Evolutionary conservation across 2,329 filamentous ascomycete species (phyloP), one percentile per base, ranked within the genome.

Genomic region (Periconia sp.): DNA sequence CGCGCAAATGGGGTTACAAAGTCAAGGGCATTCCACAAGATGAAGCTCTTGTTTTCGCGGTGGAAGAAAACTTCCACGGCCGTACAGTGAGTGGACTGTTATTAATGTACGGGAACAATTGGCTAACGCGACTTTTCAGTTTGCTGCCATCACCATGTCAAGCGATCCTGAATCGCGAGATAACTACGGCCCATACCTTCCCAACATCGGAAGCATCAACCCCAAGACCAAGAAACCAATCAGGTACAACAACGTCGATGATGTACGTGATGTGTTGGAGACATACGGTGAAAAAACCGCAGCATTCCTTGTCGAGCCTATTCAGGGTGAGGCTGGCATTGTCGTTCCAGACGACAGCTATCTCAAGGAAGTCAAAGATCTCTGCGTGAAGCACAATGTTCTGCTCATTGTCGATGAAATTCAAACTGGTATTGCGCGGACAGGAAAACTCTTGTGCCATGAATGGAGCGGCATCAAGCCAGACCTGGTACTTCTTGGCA

Each of bases 361-460:
- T 77, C 85, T 99, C 33, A 76, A 81, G 62, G 85, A 88, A 68
- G 90, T 92, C 44, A 85, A 91, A 52, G 89, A 84, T 20, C 86
- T 97, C 20, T 99, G 94, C 81, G 91, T 91, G 76, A 90, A 96
- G 82, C 86, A 97, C 82, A 96, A 97, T 60, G 92, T 96, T 40
- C 85, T 99, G 45, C 80, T 99, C 71, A 97, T 99, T 75, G 96
- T 91, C 75, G 94, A 99, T 74, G 94, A 99, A 82, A 97, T 99
- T 68, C 94, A 99, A 78, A 99, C 94, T 6, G 93, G 93, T 62
- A 96, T 99, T 71, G 94, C 92, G 50, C 88, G 94, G 59, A 99
- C 94, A 17, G 94, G 94, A 49, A 90, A 89, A 70, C 89, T 99
- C 80, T 86, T 99, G 50, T 96, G 92, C 82, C 89, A 90, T 69